Conservation (phyloP, 129 eudicot species). For the Chrysanthemum lavandulifolium region DNA sequence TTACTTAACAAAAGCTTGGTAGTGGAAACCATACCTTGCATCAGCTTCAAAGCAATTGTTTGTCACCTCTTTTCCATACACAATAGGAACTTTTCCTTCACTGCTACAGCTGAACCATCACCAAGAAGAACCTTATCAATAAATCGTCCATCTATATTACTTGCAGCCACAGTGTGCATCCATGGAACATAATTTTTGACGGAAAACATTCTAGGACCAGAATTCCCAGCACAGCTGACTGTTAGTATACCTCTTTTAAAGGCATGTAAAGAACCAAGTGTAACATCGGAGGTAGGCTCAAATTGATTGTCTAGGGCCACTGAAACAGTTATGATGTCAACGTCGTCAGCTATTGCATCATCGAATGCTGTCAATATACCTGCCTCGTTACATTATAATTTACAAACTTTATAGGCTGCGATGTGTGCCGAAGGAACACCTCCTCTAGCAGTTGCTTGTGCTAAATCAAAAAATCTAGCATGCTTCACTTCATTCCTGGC, state of each 20-base stretch:
- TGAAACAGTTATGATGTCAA: neutral
- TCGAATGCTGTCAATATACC: slow-evolving; percentile 26
- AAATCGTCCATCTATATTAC: too few species aligned
- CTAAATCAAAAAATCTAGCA: slow-evolving; percentile 38
- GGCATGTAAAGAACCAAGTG: neutral
- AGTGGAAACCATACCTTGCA: slow-evolving; percentile 22
- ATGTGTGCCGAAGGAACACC: slow-evolving; percentile 1
- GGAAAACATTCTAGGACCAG: too few species aligned
- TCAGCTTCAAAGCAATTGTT: neutral
- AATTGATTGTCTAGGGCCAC: too few species aligned
- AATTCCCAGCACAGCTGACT: too few species aligned
- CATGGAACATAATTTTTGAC: too few species aligned
- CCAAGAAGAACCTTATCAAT: too few species aligned
- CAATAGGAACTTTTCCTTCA: slow-evolving; percentile 35
- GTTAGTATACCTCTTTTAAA: too few species aligned
- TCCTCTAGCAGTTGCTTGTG: slow-evolving; percentile 53
- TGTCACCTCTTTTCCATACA: slow-evolving; percentile 40
- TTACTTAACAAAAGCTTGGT: neutral
- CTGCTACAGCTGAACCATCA: neutral
- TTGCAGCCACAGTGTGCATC: too few species aligned
- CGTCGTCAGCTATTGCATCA: neutral
- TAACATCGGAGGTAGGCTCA: too few species aligned
- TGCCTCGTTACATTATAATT: too few species aligned
- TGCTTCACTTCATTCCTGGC: slow-evolving; percentile 37
- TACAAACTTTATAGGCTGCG: neutral